Conservation (phyloP, 139 green algal genomes). For the Pseudopediastrum boryanum region DNA sequence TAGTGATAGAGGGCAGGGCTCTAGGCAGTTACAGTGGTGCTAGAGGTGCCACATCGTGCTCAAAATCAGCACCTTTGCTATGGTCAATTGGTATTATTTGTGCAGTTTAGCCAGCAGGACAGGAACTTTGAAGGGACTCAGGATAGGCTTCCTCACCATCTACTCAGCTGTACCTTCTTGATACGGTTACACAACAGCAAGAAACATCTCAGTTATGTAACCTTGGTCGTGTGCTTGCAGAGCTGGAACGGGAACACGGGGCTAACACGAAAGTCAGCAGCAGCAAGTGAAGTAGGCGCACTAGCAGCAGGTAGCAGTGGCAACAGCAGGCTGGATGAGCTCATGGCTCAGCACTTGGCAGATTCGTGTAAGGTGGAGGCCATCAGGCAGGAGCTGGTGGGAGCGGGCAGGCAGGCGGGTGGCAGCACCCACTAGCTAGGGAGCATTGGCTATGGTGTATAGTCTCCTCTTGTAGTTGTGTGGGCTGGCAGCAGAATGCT, state of each 20-base stretch:
- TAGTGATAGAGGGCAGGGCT: neutral
- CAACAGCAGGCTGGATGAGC: slow-evolving; percentile 43
- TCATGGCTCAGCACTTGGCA: slow-evolving; percentile 60
- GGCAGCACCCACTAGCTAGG: too few relatives aligned
- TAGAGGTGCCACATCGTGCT: neutral
- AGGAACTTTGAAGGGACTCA: neutral
- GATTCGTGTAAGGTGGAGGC: slow-evolving; percentile 54
- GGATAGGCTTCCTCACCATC: neutral
- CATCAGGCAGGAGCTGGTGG: slow-evolving; percentile 67
- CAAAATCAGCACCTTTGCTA: neutral
- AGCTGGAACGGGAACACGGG: slow-evolving; percentile 3
- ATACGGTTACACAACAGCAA: neutral
- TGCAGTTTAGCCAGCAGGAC: neutral
- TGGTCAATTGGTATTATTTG: neutral
- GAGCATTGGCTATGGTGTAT: too few relatives aligned
- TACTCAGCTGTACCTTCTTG: neutral
- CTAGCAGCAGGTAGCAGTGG: too few relatives aligned
- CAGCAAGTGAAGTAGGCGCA: neutral
- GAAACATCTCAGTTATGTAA: neutral
- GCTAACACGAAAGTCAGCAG: slow-evolving; percentile 1
- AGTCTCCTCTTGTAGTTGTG: too few relatives aligned
- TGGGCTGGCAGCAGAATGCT: too few relatives aligned
- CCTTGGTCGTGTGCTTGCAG: neutral
- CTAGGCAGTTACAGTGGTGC: neutral
- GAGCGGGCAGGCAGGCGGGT: too few relatives aligned